Conservation (phyloP, 2,329 filamentous ascomycete species). For the Botryotinia convoluta region DNA sequence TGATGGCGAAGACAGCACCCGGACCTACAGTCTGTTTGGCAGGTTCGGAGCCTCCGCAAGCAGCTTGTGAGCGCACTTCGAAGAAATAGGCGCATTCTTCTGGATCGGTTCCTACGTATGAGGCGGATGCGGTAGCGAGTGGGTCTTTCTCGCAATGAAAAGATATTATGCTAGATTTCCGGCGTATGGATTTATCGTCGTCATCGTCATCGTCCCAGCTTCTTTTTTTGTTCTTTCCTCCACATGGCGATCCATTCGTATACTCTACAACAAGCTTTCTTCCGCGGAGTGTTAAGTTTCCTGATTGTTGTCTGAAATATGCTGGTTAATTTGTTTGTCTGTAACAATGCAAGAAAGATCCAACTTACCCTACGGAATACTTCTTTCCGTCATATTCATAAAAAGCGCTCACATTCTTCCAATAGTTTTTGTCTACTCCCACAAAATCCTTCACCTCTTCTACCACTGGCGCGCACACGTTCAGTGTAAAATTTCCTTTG, state of each 20-base stretch:
- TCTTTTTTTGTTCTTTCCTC: conserved; percentile 43
- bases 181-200: conserved; percentile 39
- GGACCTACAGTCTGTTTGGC: conserved; percentile 71
- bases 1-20: conserved; percentile 81
- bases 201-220: conserved; percentile 40
- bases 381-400: conserved; percentile 64
- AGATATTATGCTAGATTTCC: conserved; percentile 84
- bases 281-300: conserved; percentile 56
- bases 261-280: conserved; percentile 77
- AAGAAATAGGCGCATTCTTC: conserved; percentile 97
- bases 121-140: conserved; percentile 65
- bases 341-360: neutral
- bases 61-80: conserved; percentile 81
- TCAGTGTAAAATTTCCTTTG: conserved; percentile 76
- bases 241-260: conserved; percentile 73
- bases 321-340: conserved; percentile 10
- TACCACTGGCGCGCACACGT: conserved; percentile 76
- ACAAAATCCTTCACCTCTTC: conserved; percentile 60
- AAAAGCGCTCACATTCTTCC: conserved; percentile 76
- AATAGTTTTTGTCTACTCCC: conserved; percentile 59
- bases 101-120: conserved; percentile 78
- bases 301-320: conserved; percentile 27
- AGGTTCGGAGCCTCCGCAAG: conserved; percentile 67
- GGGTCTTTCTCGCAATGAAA: conserved; percentile 90
- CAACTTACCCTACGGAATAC: conserved; percentile 71